Percentiles rank a stretch among this genome's conserved stretches.
phyloP scores from a whole-genome alignment of 768 basidiomycete species.

The Lactifluus rugatus region DNA sequence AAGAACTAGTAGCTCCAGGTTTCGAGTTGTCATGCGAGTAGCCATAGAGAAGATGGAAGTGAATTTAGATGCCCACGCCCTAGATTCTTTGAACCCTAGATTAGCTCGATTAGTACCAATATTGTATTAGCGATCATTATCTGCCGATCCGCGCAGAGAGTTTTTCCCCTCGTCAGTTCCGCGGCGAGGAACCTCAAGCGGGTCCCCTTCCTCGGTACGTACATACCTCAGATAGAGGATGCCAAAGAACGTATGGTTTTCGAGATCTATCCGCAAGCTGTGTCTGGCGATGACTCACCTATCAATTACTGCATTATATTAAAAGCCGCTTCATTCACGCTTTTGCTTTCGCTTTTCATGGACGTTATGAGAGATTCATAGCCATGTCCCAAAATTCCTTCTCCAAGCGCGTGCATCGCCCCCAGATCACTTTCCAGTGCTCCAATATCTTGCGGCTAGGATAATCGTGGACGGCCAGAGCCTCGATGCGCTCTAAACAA shows the following conservation, averaged over 20 bases:
- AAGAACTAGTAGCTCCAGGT: too few relatives aligned
- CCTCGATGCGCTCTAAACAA: conserved; percentile 64
- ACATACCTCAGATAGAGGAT: neutral
- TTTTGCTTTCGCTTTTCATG: neutral
- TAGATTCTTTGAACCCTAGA: too few relatives aligned
- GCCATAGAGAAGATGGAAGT: too few relatives aligned
- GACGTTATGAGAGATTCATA: conserved; percentile 16
- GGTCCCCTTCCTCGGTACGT: neutral
- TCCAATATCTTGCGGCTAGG: conserved; percentile 49
- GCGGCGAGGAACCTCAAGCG: neutral
- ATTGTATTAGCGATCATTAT: neutral
- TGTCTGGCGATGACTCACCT: neutral
- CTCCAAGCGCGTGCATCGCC: conserved; percentile 66
- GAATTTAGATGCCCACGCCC: too few relatives aligned
- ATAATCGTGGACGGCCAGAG: conserved; percentile 46
- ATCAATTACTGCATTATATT: neutral
- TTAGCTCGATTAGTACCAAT: neutral
- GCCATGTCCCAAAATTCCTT: conserved; percentile 83
- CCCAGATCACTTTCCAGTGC: conserved; percentile 68
- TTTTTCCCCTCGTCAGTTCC: neutral
- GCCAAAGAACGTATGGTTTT: neutral
- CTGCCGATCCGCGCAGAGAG: neutral
- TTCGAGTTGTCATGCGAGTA: too few relatives aligned
- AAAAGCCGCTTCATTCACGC: neutral
- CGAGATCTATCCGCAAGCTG: neutral